These are phyloP conservation scores for Penicillium digitatum DNA, from an alignment of 2,329 filamentous ascomycete genomes.

Conservation along the genomic window DNA sequence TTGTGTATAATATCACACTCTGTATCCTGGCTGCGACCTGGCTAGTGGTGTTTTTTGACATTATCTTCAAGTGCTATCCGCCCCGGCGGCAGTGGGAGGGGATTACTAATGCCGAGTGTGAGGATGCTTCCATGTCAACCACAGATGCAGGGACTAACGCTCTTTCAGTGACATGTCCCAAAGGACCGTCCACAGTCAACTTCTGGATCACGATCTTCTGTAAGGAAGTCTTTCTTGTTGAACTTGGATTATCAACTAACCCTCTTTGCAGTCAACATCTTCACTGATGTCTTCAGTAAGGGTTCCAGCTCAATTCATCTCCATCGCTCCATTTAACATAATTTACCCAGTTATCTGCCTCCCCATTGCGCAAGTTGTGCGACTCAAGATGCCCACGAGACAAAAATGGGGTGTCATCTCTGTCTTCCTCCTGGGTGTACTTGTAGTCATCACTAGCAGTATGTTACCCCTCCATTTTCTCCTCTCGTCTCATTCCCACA, in stretches of 20 bases:
- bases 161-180: not conserved
- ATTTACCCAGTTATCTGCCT: not conserved
- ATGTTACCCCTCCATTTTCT: not conserved
- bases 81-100: not conserved
- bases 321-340: not conserved
- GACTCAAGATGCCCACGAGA: not conserved
- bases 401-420: not conserved
- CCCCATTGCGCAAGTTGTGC: not conserved
- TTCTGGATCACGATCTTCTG: not conserved
- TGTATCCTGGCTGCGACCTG: not conserved
- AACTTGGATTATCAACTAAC: not conserved
- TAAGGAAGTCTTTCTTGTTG: not conserved
- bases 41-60: not conserved
- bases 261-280: not conserved
- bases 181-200: not conserved
- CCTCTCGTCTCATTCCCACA: not conserved
- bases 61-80: not conserved
- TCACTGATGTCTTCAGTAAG: not conserved
- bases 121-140: not conserved
- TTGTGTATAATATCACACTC: not conserved
- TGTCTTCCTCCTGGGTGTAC: not conserved
- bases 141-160: not conserved
- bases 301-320: not conserved
- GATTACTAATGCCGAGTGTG: not conserved
- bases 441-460: conserved; percentile 16